These are phyloP conservation scores for Hypholoma sublateritium DNA, from an alignment of 768 basidiomycete species.

Conservation along the genomic window DNA sequence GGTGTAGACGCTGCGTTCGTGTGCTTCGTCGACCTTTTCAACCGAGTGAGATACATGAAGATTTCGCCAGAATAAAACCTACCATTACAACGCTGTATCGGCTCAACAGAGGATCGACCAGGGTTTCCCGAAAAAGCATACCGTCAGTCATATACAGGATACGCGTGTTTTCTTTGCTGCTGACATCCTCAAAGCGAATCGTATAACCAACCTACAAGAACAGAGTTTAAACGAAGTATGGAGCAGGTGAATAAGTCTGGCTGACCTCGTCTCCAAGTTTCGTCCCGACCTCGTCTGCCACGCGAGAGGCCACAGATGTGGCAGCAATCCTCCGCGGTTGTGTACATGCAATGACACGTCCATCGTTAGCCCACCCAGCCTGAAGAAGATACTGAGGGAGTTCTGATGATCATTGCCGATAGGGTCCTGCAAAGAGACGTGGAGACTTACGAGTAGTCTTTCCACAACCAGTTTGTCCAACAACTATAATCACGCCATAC, in stretches of 20 bases:
- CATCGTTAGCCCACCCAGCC: conserved; percentile 86
- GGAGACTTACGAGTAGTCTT: conserved; percentile 88
- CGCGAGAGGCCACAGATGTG: conserved; percentile 88
- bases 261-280: conserved; percentile 84
- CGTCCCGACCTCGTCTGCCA: conserved; percentile 89
- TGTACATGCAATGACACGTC: conserved; percentile 87
- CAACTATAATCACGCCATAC: conserved; percentile 81
- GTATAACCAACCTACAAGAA: conserved; percentile 86
- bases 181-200: conserved; percentile 95
- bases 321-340: conserved; percentile 94
- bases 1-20: conserved; percentile 95
- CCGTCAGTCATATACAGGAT: conserved; percentile 98
- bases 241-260: conserved; percentile 9
- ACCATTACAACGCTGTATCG: conserved; percentile 97
- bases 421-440: conserved; percentile 3
- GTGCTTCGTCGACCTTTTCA: conserved; percentile 90
- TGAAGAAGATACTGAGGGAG: conserved; percentile 94
- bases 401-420: conserved; percentile 49
- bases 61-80: conserved; percentile 4
- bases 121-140: conserved; percentile 93
- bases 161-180: conserved; percentile 78
- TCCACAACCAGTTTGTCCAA: conserved; percentile 95
- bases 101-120: conserved; percentile 89
- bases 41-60: not conserved
- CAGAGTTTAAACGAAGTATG: not conserved